Evolutionary conservation across 2,329 filamentous ascomycete species (phyloP), one percentile per base, ranked within the genome.

Genomic region (Herpotrichia juniperi): DNA sequence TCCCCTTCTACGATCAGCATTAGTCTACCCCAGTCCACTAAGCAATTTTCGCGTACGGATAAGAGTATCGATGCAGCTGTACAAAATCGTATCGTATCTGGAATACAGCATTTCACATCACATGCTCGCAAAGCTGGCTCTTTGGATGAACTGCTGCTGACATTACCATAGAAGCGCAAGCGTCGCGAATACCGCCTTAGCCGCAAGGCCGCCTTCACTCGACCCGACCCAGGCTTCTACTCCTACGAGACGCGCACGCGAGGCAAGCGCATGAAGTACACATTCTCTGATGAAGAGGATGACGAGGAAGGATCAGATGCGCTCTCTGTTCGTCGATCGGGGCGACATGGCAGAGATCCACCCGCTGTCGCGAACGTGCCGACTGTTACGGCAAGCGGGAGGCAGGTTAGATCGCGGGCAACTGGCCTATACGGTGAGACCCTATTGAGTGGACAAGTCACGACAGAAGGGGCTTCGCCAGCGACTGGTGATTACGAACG

Each of bases 251-350:
- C 94, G 44, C 90, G 94, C 47, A 99, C 96, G 4, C 87, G 94
- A 53, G 94, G 94, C 50, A 97, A 99, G 79, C 89, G 93, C 55
- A 89, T 96, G 77, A 96, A 93, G 74, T 99, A 99, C 69, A 99
- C 91, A 0, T 99, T 90, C 69, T 96, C 92, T 0, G 93, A 97
- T 46, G 91, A 96, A 21, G 91, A 96, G 61, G 91, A 96, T 60
- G 91, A 96, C n/a, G 90, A 93, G 62, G 80, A 77, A 46, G 84
- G 84, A 67, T 87, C 87, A 71, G 93, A 79, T 54, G 76, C 78
- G 16, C 84, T 87, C 6, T 91, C 90, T 11, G 83, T 86, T 16
- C 86, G 83, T 39, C 78, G 81, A 42, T 87, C 84, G 4, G 78
- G 77, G 9, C 78, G 93, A 22, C 89, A 91, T 59, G 84, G 87